Conservation (phyloP, 352 stramenopile species). For the Globisporangium apiculatum region DNA sequence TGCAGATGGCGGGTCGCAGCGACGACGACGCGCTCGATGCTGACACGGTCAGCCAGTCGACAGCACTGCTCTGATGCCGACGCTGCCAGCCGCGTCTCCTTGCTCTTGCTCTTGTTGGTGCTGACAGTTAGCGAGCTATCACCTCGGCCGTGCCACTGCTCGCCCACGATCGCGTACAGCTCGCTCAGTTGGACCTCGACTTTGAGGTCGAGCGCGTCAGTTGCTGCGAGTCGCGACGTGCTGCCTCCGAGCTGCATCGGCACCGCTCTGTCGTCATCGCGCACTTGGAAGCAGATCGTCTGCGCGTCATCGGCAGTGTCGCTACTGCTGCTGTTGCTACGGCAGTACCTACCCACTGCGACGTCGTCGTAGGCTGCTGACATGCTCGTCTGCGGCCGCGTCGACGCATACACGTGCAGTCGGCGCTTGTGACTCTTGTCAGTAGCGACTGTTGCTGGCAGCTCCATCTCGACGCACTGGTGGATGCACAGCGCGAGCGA, state of each 20-base stretch:
- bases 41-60: constrained; percentile 11
- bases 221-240: not conserved
- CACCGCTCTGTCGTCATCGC: constrained; percentile 4
- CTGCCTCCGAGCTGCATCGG: not conserved
- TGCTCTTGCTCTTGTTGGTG: not conserved
- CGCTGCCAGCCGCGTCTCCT: not conserved
- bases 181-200: constrained; percentile 20
- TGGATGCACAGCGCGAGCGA: constrained; percentile 37
- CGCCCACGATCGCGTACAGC: constrained; percentile 18
- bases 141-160: constrained; percentile 5
- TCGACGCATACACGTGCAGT: constrained; percentile 32
- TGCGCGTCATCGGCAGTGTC: not conserved
- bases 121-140: not conserved
- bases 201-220: constrained; percentile 15
- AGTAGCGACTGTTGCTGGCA: not conserved
- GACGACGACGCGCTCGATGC: constrained; percentile 26
- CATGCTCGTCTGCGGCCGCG: constrained; percentile 11
- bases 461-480: constrained; percentile 21
- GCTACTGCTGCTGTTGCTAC: constrained; percentile 1
- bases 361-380: not conserved
- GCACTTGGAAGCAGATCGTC: constrained; percentile 28
- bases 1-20: constrained; percentile 31
- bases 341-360: not conserved
- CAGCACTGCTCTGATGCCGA: not conserved
- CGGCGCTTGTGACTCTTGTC: constrained; percentile 10